Base-by-base conservation (phyloP, 192 early-diverging fungal genomes). In the Linnemannia exigua region DNA sequence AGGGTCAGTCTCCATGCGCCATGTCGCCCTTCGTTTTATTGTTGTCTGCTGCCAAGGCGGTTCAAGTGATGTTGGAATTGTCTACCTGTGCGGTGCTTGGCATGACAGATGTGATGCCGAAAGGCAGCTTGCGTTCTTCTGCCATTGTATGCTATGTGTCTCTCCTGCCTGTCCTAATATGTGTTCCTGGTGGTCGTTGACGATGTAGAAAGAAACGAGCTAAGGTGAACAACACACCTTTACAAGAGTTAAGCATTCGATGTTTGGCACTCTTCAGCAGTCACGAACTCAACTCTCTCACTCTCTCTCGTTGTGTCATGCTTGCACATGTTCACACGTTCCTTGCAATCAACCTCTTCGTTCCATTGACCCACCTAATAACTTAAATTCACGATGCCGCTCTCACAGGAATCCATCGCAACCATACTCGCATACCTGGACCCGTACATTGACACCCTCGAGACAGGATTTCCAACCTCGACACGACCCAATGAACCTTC, bases 11-110 rank as follows among this genome's bases (percentile, higher is more conserved):
- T n/a, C 19, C 17, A 20, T 47, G 3, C 6, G 19, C 20, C 20
- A n/a, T 12, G 72, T n/a, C 5, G 28, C 14, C 11, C 3, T 1
- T 15, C 12, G 58, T 12, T 11, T 0, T 63, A 16, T 14, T 31
- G 28, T 31, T 15, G 58, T 8, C 14, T n/a, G 58, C 28, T 54
- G 28, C 15, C 28, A 15, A 71, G 44, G 41, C 31, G 38, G 25
- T 19, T 9, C 44, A 5, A 11, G 6, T 41, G 61, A 38, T 22
- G 41, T 44, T 44, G 41, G 41, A 6, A 7, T 12, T 37, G 48
- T 25, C 8, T 52, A 84, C 84, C 84, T 86, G 84, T 79, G 80
- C 80, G 19, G 84, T 86, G 70, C 84, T 86, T n/a, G 84, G 84
- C 84, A 79, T 86, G 31, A 80, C 79, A 1, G 84, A 79, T 20